Evolutionary conservation across 1,284 basidiomycete species (phyloP), one percentile per base, ranked within the genome.

Genomic region (Veloboletus limbatus): DNA sequence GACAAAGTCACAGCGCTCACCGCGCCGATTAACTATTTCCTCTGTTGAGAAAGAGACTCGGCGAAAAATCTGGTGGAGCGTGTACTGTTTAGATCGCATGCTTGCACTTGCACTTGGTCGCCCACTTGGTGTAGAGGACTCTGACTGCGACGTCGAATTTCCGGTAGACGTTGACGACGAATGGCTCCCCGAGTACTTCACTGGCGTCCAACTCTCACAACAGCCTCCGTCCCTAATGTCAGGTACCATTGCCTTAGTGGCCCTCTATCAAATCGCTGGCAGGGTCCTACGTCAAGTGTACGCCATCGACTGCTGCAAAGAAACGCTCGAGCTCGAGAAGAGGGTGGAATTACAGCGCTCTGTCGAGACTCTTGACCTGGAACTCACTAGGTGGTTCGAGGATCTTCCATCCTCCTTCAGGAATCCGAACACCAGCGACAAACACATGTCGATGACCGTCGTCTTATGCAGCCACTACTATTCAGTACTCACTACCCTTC

Each of bases 391-490:
- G 59, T 94, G 91, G 91, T 85, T 88, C 54, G 86, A 91, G 22
- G 77, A 86, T 22, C 72, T 91, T 17, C 87, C 88, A 2, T 57
- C 71, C 7, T 75, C 76, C 22, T 88, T 90, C 77, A 88, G 87
- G 68, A 82, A 81, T 4, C 72, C 79, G 50, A 82, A 78, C 13
- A 70, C 76, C 49, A 90, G 81, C 45, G 86, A 81, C 51, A 81
- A 83, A 66, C 84, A 90, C 69, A 82, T 90, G 28, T 86, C 85
- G 1, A 86, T 94, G 79, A 87, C 86, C 14, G 87, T 90, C n/a
- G 86, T 92, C 25, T 76, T 93, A 10, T 90, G 82, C 74, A 91
- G 88, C 59, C 88, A 91, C 59, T 94, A 93, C 63, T 94, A 94
- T 66, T 89, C 89, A 18, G 79, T 94, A 32, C 73, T 92, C 52